Base-by-base conservation (phyloP, 208 protist genomes). In the Herpetomonas samuelpessoai region DNA sequence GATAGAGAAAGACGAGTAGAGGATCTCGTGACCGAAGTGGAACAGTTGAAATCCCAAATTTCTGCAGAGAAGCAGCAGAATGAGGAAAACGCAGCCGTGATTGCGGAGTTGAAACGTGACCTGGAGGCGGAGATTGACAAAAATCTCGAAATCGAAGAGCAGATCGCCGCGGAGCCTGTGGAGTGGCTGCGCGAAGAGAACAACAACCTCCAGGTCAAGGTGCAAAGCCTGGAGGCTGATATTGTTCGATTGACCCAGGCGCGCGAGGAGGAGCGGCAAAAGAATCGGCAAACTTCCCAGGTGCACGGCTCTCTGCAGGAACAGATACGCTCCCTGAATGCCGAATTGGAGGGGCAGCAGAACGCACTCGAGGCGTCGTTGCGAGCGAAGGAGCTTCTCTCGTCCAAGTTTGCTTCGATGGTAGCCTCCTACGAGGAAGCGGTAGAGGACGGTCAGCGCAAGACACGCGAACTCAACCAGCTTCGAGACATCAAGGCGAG, bases 161-260 rank as follows among this genome's bases (percentile, higher is more conserved):
- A 35, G 2, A 26, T 48, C 19, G 26, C 47, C 14, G 50, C 55
- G 4, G 48, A 57, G 28, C 75, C 70, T 0, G 54, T 73, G 1
- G 75, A 81, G 19, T 77, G 70, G 75, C 45, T 77, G 2, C 75
- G 63, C 31, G 65, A 74, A 25, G 75, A 81, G 35, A 74, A 74
- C 47, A 57, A 60, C 19, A 47, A 26, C 18, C 53, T 76, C 9
- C 70, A 64, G 39, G 14, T 38, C 35, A 49, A 68, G 49, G 50
- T 66, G 25, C 38, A 28, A 14, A 59, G 62, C 1, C 50, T 62
- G 44, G 61, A 76, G 47, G 49, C 54, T 46, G n/a, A 50, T 53
- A 39, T 9, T 22, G 18, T 49, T 29, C 6, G 44, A n/a, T 0
- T 59, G 46, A 6, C 60, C 70, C 26, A 72, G 68, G 60, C 18